Evolutionary conservation across 495 filamentous ascomycete species (phyloP).

Genomic region (Cryomyces minteri): DNA sequence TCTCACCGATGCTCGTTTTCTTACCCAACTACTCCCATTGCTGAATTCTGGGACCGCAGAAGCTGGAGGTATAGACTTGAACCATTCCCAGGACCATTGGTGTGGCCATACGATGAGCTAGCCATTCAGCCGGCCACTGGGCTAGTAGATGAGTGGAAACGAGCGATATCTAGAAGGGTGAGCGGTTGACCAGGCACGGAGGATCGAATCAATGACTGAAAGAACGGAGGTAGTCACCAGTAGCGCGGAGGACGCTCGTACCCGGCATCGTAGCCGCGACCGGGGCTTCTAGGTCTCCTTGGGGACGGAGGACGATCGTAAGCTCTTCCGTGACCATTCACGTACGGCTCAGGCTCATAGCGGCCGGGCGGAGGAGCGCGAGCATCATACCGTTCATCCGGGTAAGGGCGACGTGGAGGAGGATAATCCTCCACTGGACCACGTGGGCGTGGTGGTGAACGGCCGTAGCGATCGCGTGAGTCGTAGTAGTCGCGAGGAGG

Average conservation of each 20-base stretch:
- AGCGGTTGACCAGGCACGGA: neutral
- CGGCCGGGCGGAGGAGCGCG: conserved; percentile 25
- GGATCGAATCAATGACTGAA: too few species aligned
- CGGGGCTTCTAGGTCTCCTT: conserved; percentile 16
- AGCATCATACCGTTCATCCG: conserved; percentile 18
- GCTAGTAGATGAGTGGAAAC: too few species aligned
- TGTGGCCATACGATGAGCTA: too few species aligned
- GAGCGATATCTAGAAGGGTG: too few species aligned
- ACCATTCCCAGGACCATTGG: too few species aligned
- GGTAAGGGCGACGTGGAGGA: conserved; percentile 28
- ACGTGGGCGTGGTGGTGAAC: conserved; percentile 49
- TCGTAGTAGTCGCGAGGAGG: conserved; percentile 73
- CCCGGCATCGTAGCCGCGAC: conserved; percentile 13
- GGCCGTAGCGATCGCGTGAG: conserved; percentile 50
- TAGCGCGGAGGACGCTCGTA: conserved; percentile 18
- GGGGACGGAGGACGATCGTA: conserved; percentile 42
- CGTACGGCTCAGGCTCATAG: conserved; percentile 44
- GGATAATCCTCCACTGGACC: conserved; percentile 65
- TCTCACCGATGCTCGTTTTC: too few species aligned
- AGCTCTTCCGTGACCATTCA: conserved; percentile 35
- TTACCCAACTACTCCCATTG: too few species aligned
- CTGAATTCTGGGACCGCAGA: too few species aligned
- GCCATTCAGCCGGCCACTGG: too few species aligned
- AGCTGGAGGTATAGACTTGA: too few species aligned
- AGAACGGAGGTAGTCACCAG: conserved; percentile 12